phyloP scores from a whole-genome alignment of 805 yeast genomes.

The Phaffomyces thermotolerans region DNA sequence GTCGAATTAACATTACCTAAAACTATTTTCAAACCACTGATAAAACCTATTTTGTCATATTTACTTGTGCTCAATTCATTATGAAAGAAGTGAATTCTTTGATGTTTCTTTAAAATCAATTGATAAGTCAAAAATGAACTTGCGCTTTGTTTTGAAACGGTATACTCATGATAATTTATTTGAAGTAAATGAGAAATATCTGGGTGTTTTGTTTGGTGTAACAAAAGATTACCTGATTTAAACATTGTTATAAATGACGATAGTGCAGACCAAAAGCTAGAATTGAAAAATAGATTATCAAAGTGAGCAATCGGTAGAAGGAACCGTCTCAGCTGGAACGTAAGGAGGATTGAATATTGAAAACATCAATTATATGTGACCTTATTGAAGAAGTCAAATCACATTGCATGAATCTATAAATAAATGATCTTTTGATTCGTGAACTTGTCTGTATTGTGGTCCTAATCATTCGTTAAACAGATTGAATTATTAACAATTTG shows the following conservation, averaged over 20 bases:
- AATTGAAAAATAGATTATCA: constrained; percentile 25
- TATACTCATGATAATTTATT: constrained; percentile 63
- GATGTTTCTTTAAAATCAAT: constrained; percentile 51
- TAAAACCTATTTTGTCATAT: constrained; percentile 66
- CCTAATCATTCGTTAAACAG: too few relatives aligned
- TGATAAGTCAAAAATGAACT: constrained; percentile 50
- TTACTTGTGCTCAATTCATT: constrained; percentile 86
- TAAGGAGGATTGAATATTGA: too few relatives aligned
- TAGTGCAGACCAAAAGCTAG: constrained; percentile 20
- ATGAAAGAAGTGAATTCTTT: constrained; percentile 82
- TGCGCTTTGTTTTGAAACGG: constrained; percentile 81
- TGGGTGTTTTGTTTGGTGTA: constrained; percentile 82
- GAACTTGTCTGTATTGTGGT: too few relatives aligned
- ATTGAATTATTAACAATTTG: too few relatives aligned
- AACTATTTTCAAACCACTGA: constrained; percentile 40
- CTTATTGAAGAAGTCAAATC: too few relatives aligned
- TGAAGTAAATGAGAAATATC: constrained; percentile 71
- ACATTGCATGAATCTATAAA: too few relatives aligned
- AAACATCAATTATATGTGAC: too few relatives aligned
- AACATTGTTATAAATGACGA: constrained; percentile 25
- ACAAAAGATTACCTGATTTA: constrained; percentile 57
- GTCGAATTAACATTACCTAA: constrained; percentile 34
- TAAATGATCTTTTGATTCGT: too few relatives aligned
- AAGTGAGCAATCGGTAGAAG: constrained; percentile 46
- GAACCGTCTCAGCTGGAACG: too few relatives aligned